Conservation (phyloP, 2,329 filamentous ascomycete species). For the Xylariaceae sp. region DNA sequence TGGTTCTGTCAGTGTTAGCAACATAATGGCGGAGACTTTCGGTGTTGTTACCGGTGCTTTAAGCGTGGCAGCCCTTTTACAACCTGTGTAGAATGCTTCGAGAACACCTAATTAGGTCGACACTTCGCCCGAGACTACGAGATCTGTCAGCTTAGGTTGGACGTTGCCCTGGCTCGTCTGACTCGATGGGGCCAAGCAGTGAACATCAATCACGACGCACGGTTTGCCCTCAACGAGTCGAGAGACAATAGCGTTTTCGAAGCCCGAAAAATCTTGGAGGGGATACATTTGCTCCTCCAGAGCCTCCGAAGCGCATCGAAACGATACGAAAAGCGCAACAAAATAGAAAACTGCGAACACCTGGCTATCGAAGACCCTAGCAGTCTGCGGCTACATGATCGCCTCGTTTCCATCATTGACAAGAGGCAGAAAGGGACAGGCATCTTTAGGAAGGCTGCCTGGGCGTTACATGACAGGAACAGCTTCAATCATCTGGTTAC, state of each 20-base stretch:
- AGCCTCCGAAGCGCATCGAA: constrained; percentile 20
- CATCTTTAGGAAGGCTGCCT: constrained; percentile 5
- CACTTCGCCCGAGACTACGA: constrained; percentile 33
- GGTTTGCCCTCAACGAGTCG: constrained; percentile 17
- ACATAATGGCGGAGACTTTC: constrained; percentile 24
- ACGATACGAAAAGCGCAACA: constrained; percentile 17
- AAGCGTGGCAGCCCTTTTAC: constrained; percentile 35
- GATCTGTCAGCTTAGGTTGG: constrained; percentile 31
- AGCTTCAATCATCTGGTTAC: constrained; percentile 18
- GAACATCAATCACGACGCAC: constrained; percentile 27
- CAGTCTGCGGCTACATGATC: constrained; percentile 9
- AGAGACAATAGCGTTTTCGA: constrained; percentile 11
- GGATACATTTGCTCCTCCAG: constrained; percentile 25
- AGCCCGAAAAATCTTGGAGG: constrained; percentile 21
- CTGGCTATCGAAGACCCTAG: constrained; percentile 5
- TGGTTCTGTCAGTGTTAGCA: too few species aligned
- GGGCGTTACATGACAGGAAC: constrained; percentile 9
- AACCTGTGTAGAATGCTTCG: constrained; percentile 38
- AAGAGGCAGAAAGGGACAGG: constrained; percentile 5
- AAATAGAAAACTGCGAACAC: constrained; percentile 8
- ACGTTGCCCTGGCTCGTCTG: constrained; percentile 30
- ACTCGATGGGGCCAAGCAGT: constrained; percentile 34
- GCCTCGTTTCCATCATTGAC: constrained; percentile 5
- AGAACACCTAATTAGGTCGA: constrained; percentile 36
- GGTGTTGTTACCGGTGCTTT: constrained; percentile 26